Evolutionary conservation across 2,329 filamentous ascomycete genomes (phyloP).

Genomic region (Trichoderma sp.): DNA sequence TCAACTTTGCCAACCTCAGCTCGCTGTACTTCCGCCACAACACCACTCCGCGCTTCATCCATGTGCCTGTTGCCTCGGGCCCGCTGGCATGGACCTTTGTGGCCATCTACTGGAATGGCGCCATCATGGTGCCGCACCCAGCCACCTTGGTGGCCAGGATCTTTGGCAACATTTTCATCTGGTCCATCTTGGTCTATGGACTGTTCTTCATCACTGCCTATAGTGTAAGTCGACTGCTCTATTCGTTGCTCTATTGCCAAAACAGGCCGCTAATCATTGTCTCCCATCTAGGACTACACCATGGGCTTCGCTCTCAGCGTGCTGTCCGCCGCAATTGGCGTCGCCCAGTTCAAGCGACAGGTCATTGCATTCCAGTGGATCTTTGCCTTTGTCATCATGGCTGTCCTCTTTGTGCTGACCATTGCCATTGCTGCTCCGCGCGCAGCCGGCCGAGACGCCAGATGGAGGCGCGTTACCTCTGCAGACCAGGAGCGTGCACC

Average conservation of each 20-base stretch:
- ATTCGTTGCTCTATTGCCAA: background rate
- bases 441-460: slow-evolving; percentile 61
- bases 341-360: slow-evolving; percentile 75
- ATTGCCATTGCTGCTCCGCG: slow-evolving; percentile 66
- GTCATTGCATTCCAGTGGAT: slow-evolving; percentile 87
- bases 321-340: slow-evolving; percentile 73
- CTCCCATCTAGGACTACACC: slow-evolving; percentile 61
- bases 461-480: slow-evolving; percentile 50
- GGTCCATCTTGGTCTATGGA: slow-evolving; percentile 78
- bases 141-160: slow-evolving; percentile 71
- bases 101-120: slow-evolving; percentile 86
- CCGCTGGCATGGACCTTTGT: slow-evolving; percentile 85
- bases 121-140: slow-evolving; percentile 74
- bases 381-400: slow-evolving; percentile 85
- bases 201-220: slow-evolving; percentile 73
- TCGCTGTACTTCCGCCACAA: slow-evolving; percentile 81
- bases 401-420: slow-evolving; percentile 70
- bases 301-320: slow-evolving; percentile 80
- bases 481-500: slow-evolving; percentile 64
- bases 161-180: slow-evolving; percentile 85
- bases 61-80: slow-evolving; percentile 73
- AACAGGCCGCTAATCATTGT: background rate
- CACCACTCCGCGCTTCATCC: slow-evolving; percentile 72
- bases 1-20: slow-evolving; percentile 82
- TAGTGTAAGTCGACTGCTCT: slow-evolving; percentile 56